These are phyloP conservation scores for Alternaria brassicae DNA, from an alignment of 2,329 filamentous ascomycete species.

Conservation along the genomic window DNA sequence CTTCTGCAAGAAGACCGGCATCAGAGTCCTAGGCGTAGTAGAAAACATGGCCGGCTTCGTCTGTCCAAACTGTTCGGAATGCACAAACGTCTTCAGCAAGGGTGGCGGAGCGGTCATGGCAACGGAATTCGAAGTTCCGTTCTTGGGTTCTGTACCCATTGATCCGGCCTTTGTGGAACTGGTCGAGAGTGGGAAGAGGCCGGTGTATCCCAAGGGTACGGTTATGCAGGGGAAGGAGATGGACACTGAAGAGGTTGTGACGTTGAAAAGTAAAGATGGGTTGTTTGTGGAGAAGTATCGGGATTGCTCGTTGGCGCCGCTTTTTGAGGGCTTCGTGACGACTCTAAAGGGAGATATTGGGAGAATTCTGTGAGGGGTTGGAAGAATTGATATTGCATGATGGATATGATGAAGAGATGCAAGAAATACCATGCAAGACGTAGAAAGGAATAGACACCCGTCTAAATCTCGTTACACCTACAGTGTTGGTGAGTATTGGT, in stretches of 20 bases:
- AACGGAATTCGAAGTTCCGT: constrained; percentile 80
- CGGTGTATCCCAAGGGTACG: constrained; percentile 74
- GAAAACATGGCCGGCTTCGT: constrained; percentile 97
- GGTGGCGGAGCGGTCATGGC: constrained; percentile 93
- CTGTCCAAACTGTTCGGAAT: constrained; percentile 78
- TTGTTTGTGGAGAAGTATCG: constrained; percentile 74
- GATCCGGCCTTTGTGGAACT: constrained; percentile 90
- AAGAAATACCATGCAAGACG: background rate
- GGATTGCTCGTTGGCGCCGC: constrained; percentile 71
- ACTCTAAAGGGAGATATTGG: constrained; percentile 54
- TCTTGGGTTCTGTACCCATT: constrained; percentile 86
- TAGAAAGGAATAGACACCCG: background rate
- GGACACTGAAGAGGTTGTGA: constrained; percentile 18
- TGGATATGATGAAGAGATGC: too few species aligned
- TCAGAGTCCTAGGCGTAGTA: constrained; percentile 83
- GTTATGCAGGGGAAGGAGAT: constrained; percentile 44
- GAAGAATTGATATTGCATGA: background rate
- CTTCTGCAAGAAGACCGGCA: constrained; percentile 84
- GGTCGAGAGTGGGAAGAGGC: constrained; percentile 75
- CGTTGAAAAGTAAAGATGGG: constrained; percentile 39
- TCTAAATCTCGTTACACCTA: background rate
- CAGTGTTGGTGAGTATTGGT: background rate
- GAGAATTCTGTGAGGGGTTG: constrained; percentile 9
- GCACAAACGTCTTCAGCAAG: constrained; percentile 91
- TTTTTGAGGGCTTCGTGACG: constrained; percentile 71